Percentiles rank a stretch among this genome's conserved stretches.
phyloP scores from a whole-genome alignment of 2,329 filamentous ascomycete species.

The Polytolypa hystricis region DNA sequence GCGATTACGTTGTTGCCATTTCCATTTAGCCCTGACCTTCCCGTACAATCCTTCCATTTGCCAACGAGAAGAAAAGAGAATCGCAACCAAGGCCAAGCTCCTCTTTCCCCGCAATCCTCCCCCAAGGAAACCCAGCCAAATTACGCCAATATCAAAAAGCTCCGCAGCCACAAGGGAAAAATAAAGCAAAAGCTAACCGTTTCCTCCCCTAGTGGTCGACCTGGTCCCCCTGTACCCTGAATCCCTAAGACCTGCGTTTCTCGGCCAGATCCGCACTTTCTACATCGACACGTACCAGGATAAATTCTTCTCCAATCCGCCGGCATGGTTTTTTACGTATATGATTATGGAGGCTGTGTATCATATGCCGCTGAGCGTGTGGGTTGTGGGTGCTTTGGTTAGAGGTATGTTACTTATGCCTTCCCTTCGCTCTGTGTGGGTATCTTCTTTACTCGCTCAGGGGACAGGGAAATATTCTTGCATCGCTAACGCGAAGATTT shows the following conservation, averaged over 20 bases:
- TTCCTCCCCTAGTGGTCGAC: constrained; percentile 42
- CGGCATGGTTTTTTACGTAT: constrained; percentile 49
- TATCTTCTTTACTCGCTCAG: too few relatives aligned
- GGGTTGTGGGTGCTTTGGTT: constrained; percentile 46
- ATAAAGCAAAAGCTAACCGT: constrained; percentile 1
- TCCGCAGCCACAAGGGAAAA: too few relatives aligned
- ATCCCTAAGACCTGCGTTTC: constrained; percentile 38
- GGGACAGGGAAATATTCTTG: constrained; percentile 1
- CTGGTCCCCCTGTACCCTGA: constrained; percentile 48
- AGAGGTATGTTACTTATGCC: constrained; percentile 35
- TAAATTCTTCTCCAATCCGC: constrained; percentile 50
- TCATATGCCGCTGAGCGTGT: constrained; percentile 51
- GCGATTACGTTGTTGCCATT: too few relatives aligned
- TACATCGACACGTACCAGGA: constrained; percentile 53
- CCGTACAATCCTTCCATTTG: too few relatives aligned
- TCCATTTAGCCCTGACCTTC: too few relatives aligned
- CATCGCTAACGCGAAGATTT: too few relatives aligned
- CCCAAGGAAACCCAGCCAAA: too few relatives aligned
- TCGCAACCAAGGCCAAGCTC: too few relatives aligned
- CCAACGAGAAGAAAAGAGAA: too few relatives aligned
- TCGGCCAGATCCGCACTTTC: constrained; percentile 41
- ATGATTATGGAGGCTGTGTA: constrained; percentile 49
- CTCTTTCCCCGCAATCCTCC: too few relatives aligned
- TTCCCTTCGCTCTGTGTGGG: too few relatives aligned
- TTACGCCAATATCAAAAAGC: too few relatives aligned